phyloP scores from a whole-genome alignment of 768 basidiomycete genomes.

The Pisolithus marmoratus region DNA sequence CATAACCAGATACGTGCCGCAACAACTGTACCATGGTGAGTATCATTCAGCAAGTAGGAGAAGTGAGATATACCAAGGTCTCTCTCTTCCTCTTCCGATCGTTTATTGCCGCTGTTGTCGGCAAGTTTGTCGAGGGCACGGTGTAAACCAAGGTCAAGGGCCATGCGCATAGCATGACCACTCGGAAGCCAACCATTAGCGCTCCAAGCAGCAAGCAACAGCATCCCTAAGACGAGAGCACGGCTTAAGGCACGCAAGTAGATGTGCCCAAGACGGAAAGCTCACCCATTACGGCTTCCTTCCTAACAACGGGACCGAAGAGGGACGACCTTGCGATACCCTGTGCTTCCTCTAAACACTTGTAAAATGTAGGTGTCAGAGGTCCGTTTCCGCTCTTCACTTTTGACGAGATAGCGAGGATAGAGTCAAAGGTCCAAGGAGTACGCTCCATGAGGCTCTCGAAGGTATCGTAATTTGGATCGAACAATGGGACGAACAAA shows the following conservation, averaged over 20 bases:
- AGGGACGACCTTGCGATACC: slow-evolving; percentile 91
- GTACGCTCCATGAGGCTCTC: slow-evolving; percentile 88
- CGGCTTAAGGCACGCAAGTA: not conserved
- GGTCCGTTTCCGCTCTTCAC: slow-evolving; percentile 88
- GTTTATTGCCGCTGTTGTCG: slow-evolving; percentile 57
- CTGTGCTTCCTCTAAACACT: slow-evolving; percentile 90
- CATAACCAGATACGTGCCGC: slow-evolving; percentile 93
- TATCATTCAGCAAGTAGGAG: not conserved
- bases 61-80: slow-evolving; percentile 57
- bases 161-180: slow-evolving; percentile 96
- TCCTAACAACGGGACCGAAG: slow-evolving; percentile 89
- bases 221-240: slow-evolving; percentile 56
- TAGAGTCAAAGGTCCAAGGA: slow-evolving; percentile 93
- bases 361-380: slow-evolving; percentile 80
- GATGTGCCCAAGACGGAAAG: slow-evolving; percentile 8
- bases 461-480: slow-evolving; percentile 89
- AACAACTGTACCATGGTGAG: slow-evolving; percentile 49
- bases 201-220: slow-evolving; percentile 88
- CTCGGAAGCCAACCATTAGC: slow-evolving; percentile 94
- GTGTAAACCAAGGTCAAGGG: slow-evolving; percentile 87
- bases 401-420: slow-evolving; percentile 88
- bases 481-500: slow-evolving; percentile 93
- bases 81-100: slow-evolving; percentile 78
- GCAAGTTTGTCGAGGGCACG: slow-evolving; percentile 89
- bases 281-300: slow-evolving; percentile 90